Evolutionary conservation across 2,329 filamentous ascomycete species (phyloP).

Genomic region (Calonectria ilicicola): DNA sequence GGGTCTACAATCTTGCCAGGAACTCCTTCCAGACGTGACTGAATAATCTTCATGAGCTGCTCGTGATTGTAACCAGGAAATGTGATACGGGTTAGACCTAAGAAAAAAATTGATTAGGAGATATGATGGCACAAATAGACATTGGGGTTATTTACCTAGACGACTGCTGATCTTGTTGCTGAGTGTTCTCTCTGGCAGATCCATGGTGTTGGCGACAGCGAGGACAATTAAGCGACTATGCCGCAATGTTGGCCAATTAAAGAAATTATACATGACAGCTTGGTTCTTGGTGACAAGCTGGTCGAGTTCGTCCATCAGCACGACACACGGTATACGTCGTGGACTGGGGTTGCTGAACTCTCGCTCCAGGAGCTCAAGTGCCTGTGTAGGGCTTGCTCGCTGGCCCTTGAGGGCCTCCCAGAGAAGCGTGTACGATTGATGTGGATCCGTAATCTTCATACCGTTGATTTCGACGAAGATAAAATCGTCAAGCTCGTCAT

Average conservation of each 20-base stretch:
- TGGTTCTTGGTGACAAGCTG: constrained; percentile 98
- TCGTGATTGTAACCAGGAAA: constrained; percentile 98
- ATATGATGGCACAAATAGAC: neutral
- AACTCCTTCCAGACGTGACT: constrained; percentile 90
- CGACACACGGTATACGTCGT: constrained; percentile 91
- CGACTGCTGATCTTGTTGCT: constrained; percentile 99
- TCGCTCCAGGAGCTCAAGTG: constrained; percentile 88
- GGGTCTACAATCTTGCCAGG: constrained; percentile 90
- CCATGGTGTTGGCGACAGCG: constrained; percentile 99
- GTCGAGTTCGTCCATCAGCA: constrained; percentile 98
- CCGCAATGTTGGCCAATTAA: constrained; percentile 95
- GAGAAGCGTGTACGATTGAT: constrained; percentile 93
- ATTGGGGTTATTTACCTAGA: constrained; percentile 60
- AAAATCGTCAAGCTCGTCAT: constrained; percentile 96
- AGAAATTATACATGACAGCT: constrained; percentile 99
- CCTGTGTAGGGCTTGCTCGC: constrained; percentile 90
- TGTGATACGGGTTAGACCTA: constrained; percentile 88
- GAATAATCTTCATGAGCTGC: constrained; percentile 96
- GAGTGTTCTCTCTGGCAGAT: constrained; percentile 92
- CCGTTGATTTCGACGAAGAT: constrained; percentile 99
- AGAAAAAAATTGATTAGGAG: constrained; percentile 6
- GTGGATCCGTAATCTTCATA: constrained; percentile 99
- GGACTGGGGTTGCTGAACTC: constrained; percentile 95
- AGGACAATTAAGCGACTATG: constrained; percentile 96
- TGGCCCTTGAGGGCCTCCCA: constrained; percentile 98